A percentile compares a stretch with the other conserved stretches of the same genome.
Conservation (phyloP, 2,329 filamentous ascomycete genomes). For the Aspergillus niger region DNA sequence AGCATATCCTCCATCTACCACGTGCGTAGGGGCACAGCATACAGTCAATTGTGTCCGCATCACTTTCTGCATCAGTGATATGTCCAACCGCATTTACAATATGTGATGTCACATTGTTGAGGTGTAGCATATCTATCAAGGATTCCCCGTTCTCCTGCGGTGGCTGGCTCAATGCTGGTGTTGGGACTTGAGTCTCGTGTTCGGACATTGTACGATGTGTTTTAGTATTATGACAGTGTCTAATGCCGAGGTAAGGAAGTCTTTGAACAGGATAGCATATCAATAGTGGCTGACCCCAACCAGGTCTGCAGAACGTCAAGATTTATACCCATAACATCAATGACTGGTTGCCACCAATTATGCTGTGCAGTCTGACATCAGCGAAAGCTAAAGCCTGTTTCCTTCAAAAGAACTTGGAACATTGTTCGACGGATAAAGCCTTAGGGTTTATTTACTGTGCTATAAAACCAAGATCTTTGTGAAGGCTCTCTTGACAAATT, state of each 20-base stretch:
- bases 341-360: not conserved
- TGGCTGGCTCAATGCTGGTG: not conserved
- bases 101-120: not conserved
- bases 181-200: not conserved
- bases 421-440: not conserved
- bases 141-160: not conserved
- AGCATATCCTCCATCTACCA: not conserved
- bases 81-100: not conserved
- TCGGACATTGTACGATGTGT: not conserved
- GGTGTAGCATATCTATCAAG: not conserved
- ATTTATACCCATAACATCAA: not conserved
- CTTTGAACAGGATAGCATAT: not conserved
- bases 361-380: not conserved
- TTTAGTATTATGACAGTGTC: not conserved
- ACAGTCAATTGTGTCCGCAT: not conserved
- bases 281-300: not conserved
- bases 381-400: not conserved
- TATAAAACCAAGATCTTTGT: not conserved
- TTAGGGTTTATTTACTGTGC: not conserved
- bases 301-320: not conserved
- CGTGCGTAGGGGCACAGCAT: not conserved
- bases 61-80: not conserved
- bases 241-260: not conserved
- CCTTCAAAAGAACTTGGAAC: not conserved
- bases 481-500: too few relatives aligned